phyloP scores from a whole-genome alignment of 139 green algal species.

The Closterium sp. region DNA sequence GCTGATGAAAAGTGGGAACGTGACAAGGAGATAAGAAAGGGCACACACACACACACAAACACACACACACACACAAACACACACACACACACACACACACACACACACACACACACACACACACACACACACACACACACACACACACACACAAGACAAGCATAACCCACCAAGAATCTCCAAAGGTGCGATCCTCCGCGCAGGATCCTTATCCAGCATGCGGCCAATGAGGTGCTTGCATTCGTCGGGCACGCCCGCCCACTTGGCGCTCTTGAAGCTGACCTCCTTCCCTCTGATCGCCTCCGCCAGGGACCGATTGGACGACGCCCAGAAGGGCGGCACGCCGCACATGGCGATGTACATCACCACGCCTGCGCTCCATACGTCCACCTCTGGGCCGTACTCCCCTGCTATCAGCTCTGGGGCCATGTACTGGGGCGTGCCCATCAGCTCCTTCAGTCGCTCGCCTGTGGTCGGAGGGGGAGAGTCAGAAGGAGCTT shows the following conservation, averaged over 20 bases:
- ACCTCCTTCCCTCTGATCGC: not conserved
- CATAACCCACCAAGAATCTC: not conserved
- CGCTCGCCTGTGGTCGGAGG: not conserved
- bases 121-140: not conserved
- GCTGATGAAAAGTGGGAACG: not conserved
- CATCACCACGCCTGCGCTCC: not conserved
- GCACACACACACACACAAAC: not conserved
- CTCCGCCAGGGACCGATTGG: not conserved
- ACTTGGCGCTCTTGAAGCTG: not conserved
- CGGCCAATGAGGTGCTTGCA: not conserved
- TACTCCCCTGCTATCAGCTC: not conserved
- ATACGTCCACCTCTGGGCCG: not conserved
- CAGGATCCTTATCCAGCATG: not conserved
- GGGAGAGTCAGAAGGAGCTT: not conserved
- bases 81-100: not conserved
- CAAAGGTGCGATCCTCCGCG: not conserved
- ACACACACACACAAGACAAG: not conserved
- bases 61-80: not conserved
- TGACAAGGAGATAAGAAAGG: not conserved
- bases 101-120: not conserved
- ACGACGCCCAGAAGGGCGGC: not conserved
- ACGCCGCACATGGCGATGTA: not conserved
- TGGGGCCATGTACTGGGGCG: constrained; percentile 7
- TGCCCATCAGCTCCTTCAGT: constrained; percentile 7
- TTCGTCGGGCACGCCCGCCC: not conserved